phyloP scores from a whole-genome alignment of 176 grass and related monocot species.

The Sorghum bicolor region DNA sequence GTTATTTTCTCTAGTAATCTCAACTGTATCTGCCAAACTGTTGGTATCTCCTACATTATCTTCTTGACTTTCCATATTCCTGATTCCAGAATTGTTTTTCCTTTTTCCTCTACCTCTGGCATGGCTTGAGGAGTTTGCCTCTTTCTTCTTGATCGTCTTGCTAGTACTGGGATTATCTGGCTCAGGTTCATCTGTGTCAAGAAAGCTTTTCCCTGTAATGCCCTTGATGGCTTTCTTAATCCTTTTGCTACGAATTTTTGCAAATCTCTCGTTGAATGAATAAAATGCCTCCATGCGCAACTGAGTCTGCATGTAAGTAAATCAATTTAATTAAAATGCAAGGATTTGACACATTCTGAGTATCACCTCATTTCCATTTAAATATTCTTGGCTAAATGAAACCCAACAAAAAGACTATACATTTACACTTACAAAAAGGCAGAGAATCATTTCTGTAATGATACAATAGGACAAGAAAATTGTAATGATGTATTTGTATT shows the following conservation, averaged over 20 bases:
- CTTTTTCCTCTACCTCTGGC: conserved; percentile 37
- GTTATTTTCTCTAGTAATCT: conserved; percentile 30
- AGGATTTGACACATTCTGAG: conserved; percentile 12
- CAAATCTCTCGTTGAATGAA: conserved; percentile 97
- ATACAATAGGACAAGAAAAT: background rate
- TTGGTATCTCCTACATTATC: conserved; percentile 18
- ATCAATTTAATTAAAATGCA: conserved; percentile 15
- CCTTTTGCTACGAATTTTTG: conserved; percentile 93
- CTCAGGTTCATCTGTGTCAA: conserved; percentile 52
- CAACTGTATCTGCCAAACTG: conserved; percentile 29
- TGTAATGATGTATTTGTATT: background rate
- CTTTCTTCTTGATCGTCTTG: conserved; percentile 44
- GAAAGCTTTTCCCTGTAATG: conserved; percentile 68
- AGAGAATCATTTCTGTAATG: conserved; percentile 5
- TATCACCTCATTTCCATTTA: conserved; percentile 12
- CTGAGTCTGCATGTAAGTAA: conserved; percentile 73
- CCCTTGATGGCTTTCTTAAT: conserved; percentile 98
- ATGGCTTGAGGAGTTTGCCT: conserved; percentile 21
- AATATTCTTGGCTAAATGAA: conserved; percentile 31
- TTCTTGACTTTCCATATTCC: conserved; percentile 26
- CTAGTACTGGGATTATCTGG: conserved; percentile 49
- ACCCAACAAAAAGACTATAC: background rate
- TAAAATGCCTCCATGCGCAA: conserved; percentile 89
- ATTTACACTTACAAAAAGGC: background rate
- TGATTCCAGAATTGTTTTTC: conserved; percentile 27